A percentile compares a stretch with the other conserved stretches of the same genome.
Conservation (phyloP, 495 filamentous ascomycete genomes). For the Entonaema liquescens region DNA sequence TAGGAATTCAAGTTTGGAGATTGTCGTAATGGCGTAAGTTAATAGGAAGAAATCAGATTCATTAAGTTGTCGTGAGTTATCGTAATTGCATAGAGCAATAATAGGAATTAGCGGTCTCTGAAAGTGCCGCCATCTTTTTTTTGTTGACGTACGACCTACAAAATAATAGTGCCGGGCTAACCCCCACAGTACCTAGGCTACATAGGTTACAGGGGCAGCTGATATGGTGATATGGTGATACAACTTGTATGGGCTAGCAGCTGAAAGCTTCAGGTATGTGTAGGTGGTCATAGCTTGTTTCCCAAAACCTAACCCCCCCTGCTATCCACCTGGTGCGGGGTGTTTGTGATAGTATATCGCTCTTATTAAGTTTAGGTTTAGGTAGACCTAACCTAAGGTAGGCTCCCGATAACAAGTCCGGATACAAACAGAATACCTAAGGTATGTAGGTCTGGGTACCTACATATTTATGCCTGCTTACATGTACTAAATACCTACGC, state of each 20-base stretch:
- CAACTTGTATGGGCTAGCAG: neutral
- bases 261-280: conserved; percentile 8
- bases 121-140: conserved; percentile 22
- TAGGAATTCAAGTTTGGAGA: conserved; percentile 16
- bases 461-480: no score
- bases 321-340: neutral
- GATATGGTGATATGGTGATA: neutral
- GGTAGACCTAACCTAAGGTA: no score
- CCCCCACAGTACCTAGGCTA: neutral
- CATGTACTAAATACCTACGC: no score
- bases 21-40: conserved; percentile 9
- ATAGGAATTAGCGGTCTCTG: neutral
- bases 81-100: conserved; percentile 1
- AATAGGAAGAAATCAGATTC: conserved; percentile 1
- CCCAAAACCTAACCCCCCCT: neutral
- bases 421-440: no score
- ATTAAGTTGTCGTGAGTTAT: conserved; percentile 8
- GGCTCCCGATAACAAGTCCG: no score
- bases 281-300: conserved; percentile 18
- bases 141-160: conserved; percentile 18
- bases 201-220: neutral
- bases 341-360: neutral
- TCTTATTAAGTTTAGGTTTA: no score
- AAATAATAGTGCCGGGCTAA: conserved; percentile 3
- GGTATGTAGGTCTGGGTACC: no score